Percentiles rank a stretch among this genome's conserved stretches.
Evolutionary conservation across 257 asterid species (phyloP).

Genomic region (Phtheirospermum japonicum): DNA sequence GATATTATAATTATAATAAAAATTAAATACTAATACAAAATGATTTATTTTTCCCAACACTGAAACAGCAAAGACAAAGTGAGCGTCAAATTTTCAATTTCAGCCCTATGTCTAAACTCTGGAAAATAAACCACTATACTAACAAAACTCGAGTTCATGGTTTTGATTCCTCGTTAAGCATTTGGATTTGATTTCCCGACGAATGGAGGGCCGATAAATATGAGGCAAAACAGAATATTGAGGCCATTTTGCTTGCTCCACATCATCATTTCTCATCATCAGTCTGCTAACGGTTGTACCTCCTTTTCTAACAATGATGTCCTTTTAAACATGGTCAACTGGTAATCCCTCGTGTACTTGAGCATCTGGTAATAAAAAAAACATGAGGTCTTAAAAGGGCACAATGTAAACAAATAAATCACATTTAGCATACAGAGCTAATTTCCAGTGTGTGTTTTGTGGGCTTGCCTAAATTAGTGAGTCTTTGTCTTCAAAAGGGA

Average conservation of each 20-base stretch:
- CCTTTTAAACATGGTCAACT: constrained; percentile 10
- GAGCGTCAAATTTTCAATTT: not conserved
- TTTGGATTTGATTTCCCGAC: not conserved
- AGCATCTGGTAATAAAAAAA: constrained; percentile 7
- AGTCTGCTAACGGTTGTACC: constrained; percentile 13
- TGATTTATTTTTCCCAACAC: too few relatives aligned
- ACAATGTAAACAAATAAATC: not conserved
- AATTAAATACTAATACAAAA: too few relatives aligned
- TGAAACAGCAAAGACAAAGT: too few relatives aligned
- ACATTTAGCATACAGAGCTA: too few relatives aligned
- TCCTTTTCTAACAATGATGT: constrained; percentile 12
- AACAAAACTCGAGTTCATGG: not conserved
- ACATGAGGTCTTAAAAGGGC: not conserved
- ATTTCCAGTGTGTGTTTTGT: too few relatives aligned
- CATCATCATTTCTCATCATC: not conserved
- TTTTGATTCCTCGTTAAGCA: not conserved
- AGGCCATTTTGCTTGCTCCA: not conserved
- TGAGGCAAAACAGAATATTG: not conserved
- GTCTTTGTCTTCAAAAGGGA: too few relatives aligned
- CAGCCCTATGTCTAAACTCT: not conserved
- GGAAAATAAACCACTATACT: not conserved
- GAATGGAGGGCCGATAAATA: too few relatives aligned
- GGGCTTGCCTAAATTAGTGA: too few relatives aligned
- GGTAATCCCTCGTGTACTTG: constrained; percentile 16
- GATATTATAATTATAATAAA: too few relatives aligned